Evolutionary conservation across 106 monocot genomes (phyloP).

Genomic region (Dendrobium chrysotoxum): DNA sequence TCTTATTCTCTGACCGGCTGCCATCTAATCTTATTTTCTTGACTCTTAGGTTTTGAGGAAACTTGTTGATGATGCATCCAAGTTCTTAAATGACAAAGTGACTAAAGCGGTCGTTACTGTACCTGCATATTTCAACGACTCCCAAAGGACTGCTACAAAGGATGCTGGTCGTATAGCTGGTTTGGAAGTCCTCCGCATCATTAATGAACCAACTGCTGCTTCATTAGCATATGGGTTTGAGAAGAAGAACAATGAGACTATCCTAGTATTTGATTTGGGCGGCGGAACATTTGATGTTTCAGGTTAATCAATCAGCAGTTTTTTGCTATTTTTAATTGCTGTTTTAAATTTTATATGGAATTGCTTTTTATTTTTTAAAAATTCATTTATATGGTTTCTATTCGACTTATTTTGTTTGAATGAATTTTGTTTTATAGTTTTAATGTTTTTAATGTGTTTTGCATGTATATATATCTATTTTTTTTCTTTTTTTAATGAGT

Average conservation of each 20-base stretch:
- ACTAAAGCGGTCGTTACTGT: conserved; percentile 88
- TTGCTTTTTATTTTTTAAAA: too few relatives aligned
- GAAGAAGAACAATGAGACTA: conserved; percentile 89
- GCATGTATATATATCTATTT: too few relatives aligned
- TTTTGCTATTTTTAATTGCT: too few relatives aligned
- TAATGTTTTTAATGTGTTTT: too few relatives aligned
- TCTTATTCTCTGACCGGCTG: too few relatives aligned
- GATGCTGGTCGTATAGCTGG: conserved; percentile 93
- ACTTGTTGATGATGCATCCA: conserved; percentile 76
- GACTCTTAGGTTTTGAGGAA: conserved; percentile 45
- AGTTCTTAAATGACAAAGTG: conserved; percentile 85
- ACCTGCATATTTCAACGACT: conserved; percentile 87
- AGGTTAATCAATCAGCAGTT: conserved; percentile 16
- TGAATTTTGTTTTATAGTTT: too few relatives aligned
- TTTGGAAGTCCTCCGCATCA: conserved; percentile 82
- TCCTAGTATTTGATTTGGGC: conserved; percentile 81
- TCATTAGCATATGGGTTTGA: conserved; percentile 88
- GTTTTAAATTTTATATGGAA: too few relatives aligned
- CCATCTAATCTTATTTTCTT: too few relatives aligned
- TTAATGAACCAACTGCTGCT: conserved; percentile 85
- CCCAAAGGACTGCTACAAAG: conserved; percentile 84
- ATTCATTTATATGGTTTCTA: too few relatives aligned
- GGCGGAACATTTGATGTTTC: conserved; percentile 97
- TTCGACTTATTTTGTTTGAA: too few relatives aligned
- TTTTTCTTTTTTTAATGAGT: too few relatives aligned